These are phyloP conservation scores for Corymbia citriodora DNA, from an alignment of 441 rosid genomes.

Conservation along the genomic window DNA sequence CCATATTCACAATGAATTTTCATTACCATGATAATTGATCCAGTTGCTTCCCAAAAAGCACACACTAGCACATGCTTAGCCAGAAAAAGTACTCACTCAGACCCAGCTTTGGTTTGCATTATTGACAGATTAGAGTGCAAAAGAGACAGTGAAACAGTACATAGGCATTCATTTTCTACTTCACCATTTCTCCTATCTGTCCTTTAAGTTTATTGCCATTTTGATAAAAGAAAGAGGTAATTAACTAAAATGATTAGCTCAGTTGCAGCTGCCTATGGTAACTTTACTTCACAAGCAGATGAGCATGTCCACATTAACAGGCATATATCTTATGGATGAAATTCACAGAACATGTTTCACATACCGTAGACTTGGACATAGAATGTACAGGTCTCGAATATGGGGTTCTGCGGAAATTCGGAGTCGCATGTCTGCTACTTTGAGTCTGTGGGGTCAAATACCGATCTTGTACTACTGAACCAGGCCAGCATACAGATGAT, in stretches of 20 bases:
- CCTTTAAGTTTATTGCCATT: not conserved
- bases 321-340: not conserved
- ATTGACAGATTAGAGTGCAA: not conserved
- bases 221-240: not conserved
- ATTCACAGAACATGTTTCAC: conserved; percentile 2
- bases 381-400: conserved; percentile 66
- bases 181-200: not conserved
- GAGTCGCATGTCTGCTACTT: conserved; percentile 53
- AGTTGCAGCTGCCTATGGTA: not conserved
- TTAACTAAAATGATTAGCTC: not conserved
- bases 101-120: not conserved
- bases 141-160: not conserved
- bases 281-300: not conserved
- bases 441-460: conserved; percentile 67
- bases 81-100: not conserved
- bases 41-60: not conserved
- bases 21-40: not conserved
- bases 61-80: not conserved
- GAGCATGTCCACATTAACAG: conserved; percentile 3
- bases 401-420: conserved; percentile 66
- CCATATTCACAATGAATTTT: not conserved
- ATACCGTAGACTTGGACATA: conserved; percentile 66
- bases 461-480: conserved; percentile 55
- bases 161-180: not conserved
- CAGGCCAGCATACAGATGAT: conserved; percentile 76